Base-by-base conservation (phyloP, 2,329 filamentous ascomycete species). In the Grosmannia huntii region DNA sequence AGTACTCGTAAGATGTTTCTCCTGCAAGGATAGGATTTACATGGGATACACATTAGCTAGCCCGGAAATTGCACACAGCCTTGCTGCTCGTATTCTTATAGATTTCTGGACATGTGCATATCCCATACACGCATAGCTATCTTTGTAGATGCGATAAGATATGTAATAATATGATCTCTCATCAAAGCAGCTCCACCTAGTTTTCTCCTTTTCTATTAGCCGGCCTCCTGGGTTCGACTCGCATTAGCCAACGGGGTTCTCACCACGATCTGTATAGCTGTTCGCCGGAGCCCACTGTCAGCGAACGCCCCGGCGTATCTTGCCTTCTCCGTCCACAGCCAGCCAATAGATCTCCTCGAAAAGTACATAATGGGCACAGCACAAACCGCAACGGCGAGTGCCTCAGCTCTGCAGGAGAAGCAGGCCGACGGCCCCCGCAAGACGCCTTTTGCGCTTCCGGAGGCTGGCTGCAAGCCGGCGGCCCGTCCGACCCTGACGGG, bases 401-500 rank as follows among this genome's bases (percentile, higher is more conserved):
- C 46, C 51, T 7, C 44, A 11, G 53, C 28, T 12, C 23, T 53
- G 23, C 62, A 62, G 44, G 64, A 67, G 49, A 64, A 66, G 58
- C n/a, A 55, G 2, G 12, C 51, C 16, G 49, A 59, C 19, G 67
- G 64, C 1, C 60, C 62, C 4, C 64, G 66, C 53, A 66, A 65
- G 61, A 49, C 59, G 50, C 86, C 85, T 38, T 76, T 89, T 62
- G 69, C 72, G n/a, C 68, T 70, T 10, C 85, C 86, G 2, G 71
- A 78, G 2, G 72, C 85, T 2, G 73, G 74, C 41, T 79, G 80
- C 68, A 81, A 79, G 59, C 82, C 87, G 3, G 68, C 74, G 14
- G 68, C 81, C 6, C 76, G 77, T 11, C 71, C 81, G 6, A 70
- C 78, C 59, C 80, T 96, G 65, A 90, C 85, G 12, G 68, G 80